phyloP scores from a whole-genome alignment of 495 filamentous ascomycete species.

The Aspergillus steynii region DNA sequence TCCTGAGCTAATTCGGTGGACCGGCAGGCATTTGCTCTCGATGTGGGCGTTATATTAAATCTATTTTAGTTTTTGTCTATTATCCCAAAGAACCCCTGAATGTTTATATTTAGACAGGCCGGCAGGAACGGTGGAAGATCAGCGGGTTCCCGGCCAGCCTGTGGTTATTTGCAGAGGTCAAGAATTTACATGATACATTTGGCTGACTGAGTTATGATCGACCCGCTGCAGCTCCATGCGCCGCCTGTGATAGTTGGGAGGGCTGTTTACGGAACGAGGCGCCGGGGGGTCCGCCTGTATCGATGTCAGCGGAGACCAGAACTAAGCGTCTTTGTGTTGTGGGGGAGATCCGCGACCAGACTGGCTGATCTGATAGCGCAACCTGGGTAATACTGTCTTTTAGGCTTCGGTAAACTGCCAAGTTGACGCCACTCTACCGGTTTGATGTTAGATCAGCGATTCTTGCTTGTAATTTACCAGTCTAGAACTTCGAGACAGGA shows the following conservation, averaged over 20 bases:
- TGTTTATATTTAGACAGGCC: conserved; percentile 17
- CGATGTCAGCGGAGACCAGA: conserved; percentile 1
- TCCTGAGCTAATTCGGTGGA: conserved; percentile 16
- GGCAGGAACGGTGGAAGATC: conserved; percentile 20
- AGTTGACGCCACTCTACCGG: no score
- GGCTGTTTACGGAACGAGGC: background rate
- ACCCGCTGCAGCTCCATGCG: conserved; percentile 5
- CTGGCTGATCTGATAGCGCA: no score
- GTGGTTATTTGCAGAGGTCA: conserved; percentile 8
- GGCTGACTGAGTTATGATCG: conserved; percentile 17
- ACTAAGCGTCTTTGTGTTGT: conserved; percentile 8
- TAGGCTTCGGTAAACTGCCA: no score
- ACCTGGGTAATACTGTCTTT: background rate
- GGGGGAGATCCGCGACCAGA: conserved; percentile 2
- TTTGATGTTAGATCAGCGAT: background rate
- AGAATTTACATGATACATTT: conserved; percentile 18
- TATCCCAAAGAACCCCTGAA: conserved; percentile 17
- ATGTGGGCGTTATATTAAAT: conserved; percentile 19
- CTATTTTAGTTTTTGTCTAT: conserved; percentile 15
- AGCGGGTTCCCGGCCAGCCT: conserved; percentile 21
- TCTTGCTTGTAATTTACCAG: background rate
- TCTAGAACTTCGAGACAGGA: background rate
- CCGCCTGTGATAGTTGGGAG: conserved; percentile 3
- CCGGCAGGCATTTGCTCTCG: conserved; percentile 15
- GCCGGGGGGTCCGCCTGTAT: background rate